phyloP scores from a whole-genome alignment of 1,139 yeast genomes.

The Pichia kudriavzevii region DNA sequence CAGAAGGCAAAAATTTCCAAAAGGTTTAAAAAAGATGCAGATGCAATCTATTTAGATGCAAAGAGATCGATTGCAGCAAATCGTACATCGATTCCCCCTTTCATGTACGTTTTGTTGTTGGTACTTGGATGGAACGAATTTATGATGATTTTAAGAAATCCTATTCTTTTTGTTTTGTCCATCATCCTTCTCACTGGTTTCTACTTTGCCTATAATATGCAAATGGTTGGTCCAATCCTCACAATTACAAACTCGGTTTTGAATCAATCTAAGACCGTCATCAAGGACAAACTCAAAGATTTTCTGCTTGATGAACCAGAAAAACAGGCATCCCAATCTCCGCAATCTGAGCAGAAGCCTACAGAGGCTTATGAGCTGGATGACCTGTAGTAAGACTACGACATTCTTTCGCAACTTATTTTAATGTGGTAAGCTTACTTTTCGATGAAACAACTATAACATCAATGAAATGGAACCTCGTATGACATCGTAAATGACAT shows the following conservation, averaged over 20 bases:
- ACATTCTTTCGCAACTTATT: too few species aligned
- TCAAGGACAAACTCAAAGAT: conserved; percentile 52
- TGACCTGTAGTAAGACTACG: too few species aligned
- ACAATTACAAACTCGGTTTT: conserved; percentile 50
- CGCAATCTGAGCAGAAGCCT: too few species aligned
- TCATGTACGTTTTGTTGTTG: conserved; percentile 62
- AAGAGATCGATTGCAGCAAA: conserved; percentile 67
- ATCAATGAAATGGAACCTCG: too few species aligned
- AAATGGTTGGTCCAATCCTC: conserved; percentile 69
- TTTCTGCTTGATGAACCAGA: conserved; percentile 31
- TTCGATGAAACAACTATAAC: too few species aligned
- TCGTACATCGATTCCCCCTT: conserved; percentile 74
- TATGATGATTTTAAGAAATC: conserved; percentile 79
- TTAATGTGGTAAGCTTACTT: too few species aligned
- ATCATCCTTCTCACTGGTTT: conserved; percentile 51
- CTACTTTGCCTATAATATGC: conserved; percentile 63
- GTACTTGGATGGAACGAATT: conserved; percentile 95
- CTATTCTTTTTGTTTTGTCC: conserved; percentile 58
- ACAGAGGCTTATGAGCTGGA: too few species aligned
- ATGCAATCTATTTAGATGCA: conserved; percentile 77
- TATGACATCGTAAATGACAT: too few species aligned
- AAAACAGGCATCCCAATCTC: too few species aligned
- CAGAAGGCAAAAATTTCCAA: conserved; percentile 52
- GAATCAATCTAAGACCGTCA: conserved; percentile 49
- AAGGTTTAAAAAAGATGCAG: conserved; percentile 70